phyloP scores from a whole-genome alignment of 768 basidiomycete species.

The Naganishia vaughanmartiniae region DNA sequence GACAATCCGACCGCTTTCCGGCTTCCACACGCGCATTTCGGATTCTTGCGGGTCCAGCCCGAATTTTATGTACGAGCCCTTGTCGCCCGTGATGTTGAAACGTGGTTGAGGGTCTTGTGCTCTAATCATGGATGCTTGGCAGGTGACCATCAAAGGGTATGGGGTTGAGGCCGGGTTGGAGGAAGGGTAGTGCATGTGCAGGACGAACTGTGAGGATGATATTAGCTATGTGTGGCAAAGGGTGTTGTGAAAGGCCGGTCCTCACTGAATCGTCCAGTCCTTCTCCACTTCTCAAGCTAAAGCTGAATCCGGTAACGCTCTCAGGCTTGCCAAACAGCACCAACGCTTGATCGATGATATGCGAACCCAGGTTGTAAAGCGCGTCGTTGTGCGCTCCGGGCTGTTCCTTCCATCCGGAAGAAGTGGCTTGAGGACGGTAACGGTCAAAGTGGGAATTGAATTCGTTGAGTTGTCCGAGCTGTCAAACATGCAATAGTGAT shows the following conservation, averaged over 20 bases:
- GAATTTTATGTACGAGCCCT: slow-evolving; percentile 70
- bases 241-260: slow-evolving; percentile 18
- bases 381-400: slow-evolving; percentile 63
- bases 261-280: slow-evolving; percentile 54
- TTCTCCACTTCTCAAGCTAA: slow-evolving; percentile 60
- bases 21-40: slow-evolving; percentile 58
- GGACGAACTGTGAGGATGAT: slow-evolving; percentile 54
- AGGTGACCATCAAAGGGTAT: slow-evolving; percentile 63
- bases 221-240: slow-evolving; percentile 39
- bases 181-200: slow-evolving; percentile 46
- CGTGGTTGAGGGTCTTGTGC: slow-evolving; percentile 66
- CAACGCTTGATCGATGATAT: slow-evolving; percentile 64
- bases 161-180: slow-evolving; percentile 33
- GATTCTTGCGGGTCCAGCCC: slow-evolving; percentile 78
- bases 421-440: slow-evolving; percentile 58
- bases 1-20: slow-evolving; percentile 14
- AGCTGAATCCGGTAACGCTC: slow-evolving; percentile 66
- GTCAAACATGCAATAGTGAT: background rate
- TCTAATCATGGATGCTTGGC: slow-evolving; percentile 69
- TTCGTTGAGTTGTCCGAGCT: slow-evolving; percentile 57
- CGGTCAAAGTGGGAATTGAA: slow-evolving; percentile 52
- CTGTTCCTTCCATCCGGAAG: slow-evolving; percentile 68
- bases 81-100: slow-evolving; percentile 68
- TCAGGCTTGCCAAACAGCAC: slow-evolving; percentile 72
- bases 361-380: slow-evolving; percentile 74